A percentile compares a stretch with the other conserved stretches of the same genome.
Conservation (phyloP, 306 rosid genomes). For the Malus sylvestris region DNA sequence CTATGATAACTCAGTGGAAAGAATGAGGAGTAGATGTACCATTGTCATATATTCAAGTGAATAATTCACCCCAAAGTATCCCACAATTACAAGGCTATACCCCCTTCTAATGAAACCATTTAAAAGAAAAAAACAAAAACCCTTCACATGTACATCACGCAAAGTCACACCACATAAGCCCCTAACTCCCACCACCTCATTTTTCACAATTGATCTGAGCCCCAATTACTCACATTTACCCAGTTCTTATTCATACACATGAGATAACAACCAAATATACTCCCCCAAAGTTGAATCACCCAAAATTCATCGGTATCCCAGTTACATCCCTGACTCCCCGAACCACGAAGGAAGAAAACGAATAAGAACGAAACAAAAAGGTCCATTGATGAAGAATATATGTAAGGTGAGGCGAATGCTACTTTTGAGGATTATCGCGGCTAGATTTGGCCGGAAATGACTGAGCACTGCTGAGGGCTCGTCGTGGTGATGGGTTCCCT, state of each 20-base stretch:
- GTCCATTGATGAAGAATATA: constrained; percentile 16
- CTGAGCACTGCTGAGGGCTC: constrained; percentile 30
- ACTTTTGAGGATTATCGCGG: constrained; percentile 14
- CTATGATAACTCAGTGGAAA: constrained; percentile 2
- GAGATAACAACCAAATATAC: constrained; percentile 43
- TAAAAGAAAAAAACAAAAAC: neutral
- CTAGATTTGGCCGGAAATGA: constrained; percentile 35
- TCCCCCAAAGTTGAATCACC: constrained; percentile 14
- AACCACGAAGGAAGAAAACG: constrained; percentile 7
- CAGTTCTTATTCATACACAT: constrained; percentile 46
- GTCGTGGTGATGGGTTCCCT: constrained; percentile 32
- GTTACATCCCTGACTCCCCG: constrained; percentile 27
- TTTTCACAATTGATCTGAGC: constrained; percentile 31
- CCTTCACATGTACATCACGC: constrained; percentile 31
- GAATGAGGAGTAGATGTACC: constrained; percentile 39
- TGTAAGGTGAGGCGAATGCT: constrained; percentile 21
- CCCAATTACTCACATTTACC: constrained; percentile 10
- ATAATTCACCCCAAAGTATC: constrained; percentile 38
- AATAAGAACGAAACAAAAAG: constrained; percentile 8
- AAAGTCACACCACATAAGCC: constrained; percentile 13
- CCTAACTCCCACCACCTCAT: constrained; percentile 9
- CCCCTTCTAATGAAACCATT: constrained; percentile 23
- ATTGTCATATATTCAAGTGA: constrained; percentile 28
- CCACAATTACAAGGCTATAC: constrained; percentile 44
- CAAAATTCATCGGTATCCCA: constrained; percentile 29